phyloP scores from a whole-genome alignment of 345 rosid genomes.

The Moricandia moricandioides region DNA sequence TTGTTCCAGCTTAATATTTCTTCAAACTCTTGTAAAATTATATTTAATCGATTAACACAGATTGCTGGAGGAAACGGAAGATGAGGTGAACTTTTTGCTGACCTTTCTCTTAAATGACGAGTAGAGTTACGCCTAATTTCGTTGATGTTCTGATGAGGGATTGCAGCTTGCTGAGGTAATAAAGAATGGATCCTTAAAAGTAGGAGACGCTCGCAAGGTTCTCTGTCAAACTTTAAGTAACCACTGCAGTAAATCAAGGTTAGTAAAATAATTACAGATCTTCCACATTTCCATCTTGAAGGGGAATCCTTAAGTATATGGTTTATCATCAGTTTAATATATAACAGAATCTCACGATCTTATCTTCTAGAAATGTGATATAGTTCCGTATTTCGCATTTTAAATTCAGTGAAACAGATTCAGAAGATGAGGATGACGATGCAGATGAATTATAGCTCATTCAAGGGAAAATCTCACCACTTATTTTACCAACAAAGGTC shows the following conservation, averaged over 20 bases:
- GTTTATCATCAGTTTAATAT: neutral
- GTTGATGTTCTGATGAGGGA: slow-evolving; percentile 9
- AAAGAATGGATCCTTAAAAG: slow-evolving; percentile 68
- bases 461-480: neutral
- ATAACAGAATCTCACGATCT: neutral
- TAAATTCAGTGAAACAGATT: slow-evolving; percentile 19
- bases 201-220: slow-evolving; percentile 72
- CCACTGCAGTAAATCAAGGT: slow-evolving; percentile 68
- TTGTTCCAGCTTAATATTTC: neutral
- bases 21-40: neutral
- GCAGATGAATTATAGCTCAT: slow-evolving; percentile 29
- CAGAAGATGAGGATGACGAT: slow-evolving; percentile 28
- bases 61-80: slow-evolving; percentile 92
- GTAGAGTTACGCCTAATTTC: neutral
- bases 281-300: neutral
- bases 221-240: slow-evolving; percentile 77
- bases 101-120: slow-evolving; percentile 7
- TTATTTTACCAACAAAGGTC: neutral
- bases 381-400: slow-evolving; percentile 1
- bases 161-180: slow-evolving; percentile 68
- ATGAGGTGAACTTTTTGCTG: slow-evolving; percentile 54
- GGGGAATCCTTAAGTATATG: neutral
- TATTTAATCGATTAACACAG: slow-evolving; percentile 34
- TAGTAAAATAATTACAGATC: neutral
- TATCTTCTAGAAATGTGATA: neutral